Conservation (phyloP, 2,329 filamentous ascomycete genomes). For the Knufia fluminis region DNA sequence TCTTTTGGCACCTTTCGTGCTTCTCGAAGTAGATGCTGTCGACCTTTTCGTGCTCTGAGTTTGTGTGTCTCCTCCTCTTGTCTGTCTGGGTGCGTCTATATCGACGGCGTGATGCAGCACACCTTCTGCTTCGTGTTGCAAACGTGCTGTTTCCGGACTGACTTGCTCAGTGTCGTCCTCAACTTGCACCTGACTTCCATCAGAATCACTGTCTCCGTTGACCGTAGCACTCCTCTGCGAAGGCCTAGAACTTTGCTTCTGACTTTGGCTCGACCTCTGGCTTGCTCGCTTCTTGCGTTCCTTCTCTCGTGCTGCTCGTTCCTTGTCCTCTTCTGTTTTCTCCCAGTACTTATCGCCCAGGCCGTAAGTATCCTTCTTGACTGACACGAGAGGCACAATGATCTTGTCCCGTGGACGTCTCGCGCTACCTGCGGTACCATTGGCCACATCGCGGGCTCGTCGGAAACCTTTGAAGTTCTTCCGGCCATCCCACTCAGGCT, state of each 20-base stretch:
- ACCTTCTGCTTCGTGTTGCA: constrained; percentile 20
- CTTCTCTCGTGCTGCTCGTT: constrained; percentile 21
- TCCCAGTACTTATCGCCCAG: constrained; percentile 70
- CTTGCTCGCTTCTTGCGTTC: constrained; percentile 25
- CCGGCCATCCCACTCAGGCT: constrained; percentile 82
- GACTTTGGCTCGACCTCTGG: constrained; percentile 18
- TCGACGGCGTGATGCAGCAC: constrained; percentile 21
- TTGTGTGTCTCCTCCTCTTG: constrained; percentile 15
- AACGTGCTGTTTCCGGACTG: constrained; percentile 13
- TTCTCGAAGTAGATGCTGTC: constrained; percentile 8
- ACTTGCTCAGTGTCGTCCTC: constrained; percentile 7
- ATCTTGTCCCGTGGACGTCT: constrained; percentile 41
- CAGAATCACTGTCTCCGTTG: constrained; percentile 15
- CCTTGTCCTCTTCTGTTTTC: constrained; percentile 26
- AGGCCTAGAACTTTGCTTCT: constrained; percentile 15
- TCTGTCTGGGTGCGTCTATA: constrained; percentile 20
- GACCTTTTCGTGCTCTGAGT: constrained; percentile 12
- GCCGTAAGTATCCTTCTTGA: constrained; percentile 60
- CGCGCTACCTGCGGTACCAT: constrained; percentile 23
- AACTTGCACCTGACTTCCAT: constrained; percentile 6
- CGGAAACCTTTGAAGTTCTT: constrained; percentile 91
- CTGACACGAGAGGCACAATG: constrained; percentile 64
- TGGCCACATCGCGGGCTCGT: constrained; percentile 23
- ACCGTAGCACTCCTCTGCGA: constrained; percentile 12
- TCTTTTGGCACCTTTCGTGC: constrained; percentile 13